Percentiles rank a stretch among this genome's conserved stretches.
Conservation (phyloP, 2,329 filamentous ascomycete species). For the Penicillium sp. region DNA sequence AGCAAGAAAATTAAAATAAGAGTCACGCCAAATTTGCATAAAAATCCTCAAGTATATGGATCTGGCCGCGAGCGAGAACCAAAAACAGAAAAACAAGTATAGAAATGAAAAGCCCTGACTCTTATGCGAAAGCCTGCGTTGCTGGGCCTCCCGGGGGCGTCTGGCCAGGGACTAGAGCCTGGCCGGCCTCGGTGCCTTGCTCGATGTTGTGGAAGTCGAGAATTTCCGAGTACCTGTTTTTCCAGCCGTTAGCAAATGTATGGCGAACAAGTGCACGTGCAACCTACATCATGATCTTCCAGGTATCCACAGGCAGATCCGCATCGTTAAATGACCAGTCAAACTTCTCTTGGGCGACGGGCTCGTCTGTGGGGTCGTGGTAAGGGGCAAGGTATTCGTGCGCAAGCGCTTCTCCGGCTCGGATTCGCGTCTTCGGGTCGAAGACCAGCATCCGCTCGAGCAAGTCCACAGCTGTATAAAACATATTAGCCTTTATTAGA, state of each 20-base stretch:
- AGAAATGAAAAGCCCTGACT: conserved; percentile 8
- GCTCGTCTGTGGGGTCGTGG: conserved; percentile 96
- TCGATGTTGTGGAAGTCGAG: conserved; percentile 98
- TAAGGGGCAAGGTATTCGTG: conserved; percentile 96
- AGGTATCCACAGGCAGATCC: conserved; percentile 95
- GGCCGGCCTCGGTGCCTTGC: conserved; percentile 36
- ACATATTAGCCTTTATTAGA: conserved; percentile 11
- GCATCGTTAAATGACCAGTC: conserved; percentile 99
- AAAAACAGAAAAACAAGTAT: conserved; percentile 16
- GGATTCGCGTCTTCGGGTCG: conserved; percentile 93
- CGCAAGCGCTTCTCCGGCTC: conserved; percentile 78
- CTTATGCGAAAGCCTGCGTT: conserved; percentile 26
- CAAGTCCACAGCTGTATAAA: conserved; percentile 74
- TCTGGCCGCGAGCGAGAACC: conserved; percentile 21
- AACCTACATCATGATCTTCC: conserved; percentile 99
- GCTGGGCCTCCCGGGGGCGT: conserved; percentile 12
- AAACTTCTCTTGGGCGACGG: conserved; percentile 93
- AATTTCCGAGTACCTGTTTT: conserved; percentile 89
- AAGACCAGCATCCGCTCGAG: conserved; percentile 98
- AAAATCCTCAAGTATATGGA: conserved; percentile 21
- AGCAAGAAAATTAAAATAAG: conserved; percentile 13
- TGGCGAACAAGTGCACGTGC: background rate
- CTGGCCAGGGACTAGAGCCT: conserved; percentile 29
- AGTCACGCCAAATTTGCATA: conserved; percentile 19
- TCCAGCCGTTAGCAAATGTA: conserved; percentile 8